phyloP scores from a whole-genome alignment of 2,329 filamentous ascomycete species.

The Thyridium curvatum region DNA sequence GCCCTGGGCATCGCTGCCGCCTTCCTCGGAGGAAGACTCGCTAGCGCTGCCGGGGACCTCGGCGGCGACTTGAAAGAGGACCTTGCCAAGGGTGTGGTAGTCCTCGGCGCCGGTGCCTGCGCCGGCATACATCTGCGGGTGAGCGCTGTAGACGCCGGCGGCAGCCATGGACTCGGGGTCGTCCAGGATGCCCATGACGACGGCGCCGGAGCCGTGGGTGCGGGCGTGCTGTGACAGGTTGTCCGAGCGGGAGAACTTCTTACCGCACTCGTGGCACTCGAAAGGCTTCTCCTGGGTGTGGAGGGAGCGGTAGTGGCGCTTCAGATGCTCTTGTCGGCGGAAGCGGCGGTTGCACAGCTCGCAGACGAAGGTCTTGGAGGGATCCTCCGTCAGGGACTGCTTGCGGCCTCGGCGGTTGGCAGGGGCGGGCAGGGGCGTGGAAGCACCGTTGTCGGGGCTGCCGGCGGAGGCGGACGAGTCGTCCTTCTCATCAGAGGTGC shows the following conservation, averaged over 20 bases:
- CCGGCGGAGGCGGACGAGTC: constrained; percentile 27
- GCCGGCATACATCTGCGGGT: constrained; percentile 32
- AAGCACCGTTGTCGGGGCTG: constrained; percentile 25
- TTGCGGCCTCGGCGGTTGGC: constrained; percentile 92
- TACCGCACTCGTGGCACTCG: constrained; percentile 93
- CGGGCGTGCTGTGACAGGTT: constrained; percentile 94
- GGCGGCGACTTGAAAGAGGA: constrained; percentile 75
- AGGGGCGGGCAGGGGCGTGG: constrained; percentile 43
- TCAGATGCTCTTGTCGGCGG: constrained; percentile 95
- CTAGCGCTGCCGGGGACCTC: constrained; percentile 62
- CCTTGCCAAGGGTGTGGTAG: constrained; percentile 62
- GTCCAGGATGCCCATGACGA: constrained; percentile 85
- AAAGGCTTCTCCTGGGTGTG: constrained; percentile 99
- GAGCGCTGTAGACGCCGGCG: constrained; percentile 16
- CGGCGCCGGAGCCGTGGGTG: constrained; percentile 84
- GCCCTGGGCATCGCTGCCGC: constrained; percentile 40
- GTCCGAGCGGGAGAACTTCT: constrained; percentile 98
- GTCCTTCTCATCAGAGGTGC: constrained; percentile 14
- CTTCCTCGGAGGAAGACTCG: constrained; percentile 50
- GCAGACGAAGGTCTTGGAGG: constrained; percentile 97
- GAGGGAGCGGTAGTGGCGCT: constrained; percentile 96
- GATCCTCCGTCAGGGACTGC: constrained; percentile 95
- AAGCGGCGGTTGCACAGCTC: constrained; percentile 95
- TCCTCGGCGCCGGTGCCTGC: constrained; percentile 47
- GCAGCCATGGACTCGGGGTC: constrained; percentile 47